Evolutionary conservation across 2,329 filamentous ascomycete species (phyloP).

Genomic region (Madurella fahalii): DNA sequence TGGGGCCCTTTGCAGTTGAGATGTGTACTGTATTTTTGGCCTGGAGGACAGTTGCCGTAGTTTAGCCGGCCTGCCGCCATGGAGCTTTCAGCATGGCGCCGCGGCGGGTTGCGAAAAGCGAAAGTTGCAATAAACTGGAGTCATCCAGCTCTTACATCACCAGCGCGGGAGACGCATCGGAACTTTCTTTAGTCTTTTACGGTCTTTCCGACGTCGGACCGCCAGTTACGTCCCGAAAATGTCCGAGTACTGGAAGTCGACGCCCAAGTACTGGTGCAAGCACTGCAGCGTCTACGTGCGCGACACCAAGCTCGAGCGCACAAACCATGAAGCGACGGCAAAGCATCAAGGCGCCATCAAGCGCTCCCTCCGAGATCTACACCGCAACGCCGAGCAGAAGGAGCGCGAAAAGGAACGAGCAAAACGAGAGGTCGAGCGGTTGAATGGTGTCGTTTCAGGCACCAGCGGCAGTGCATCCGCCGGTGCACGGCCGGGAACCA

Average conservation of each 20-base stretch:
- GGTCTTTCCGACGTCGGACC: too few species aligned
- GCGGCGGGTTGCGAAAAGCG: too few species aligned
- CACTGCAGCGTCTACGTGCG: constrained; percentile 87
- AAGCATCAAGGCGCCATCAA: constrained; percentile 84
- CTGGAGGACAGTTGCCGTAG: background rate
- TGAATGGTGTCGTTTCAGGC: constrained; percentile 70
- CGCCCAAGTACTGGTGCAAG: constrained; percentile 97
- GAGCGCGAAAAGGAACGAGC: constrained; percentile 78
- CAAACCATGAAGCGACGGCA: constrained; percentile 82
- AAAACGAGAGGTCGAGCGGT: constrained; percentile 76
- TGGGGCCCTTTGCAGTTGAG: too few species aligned
- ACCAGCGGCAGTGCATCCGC: background rate
- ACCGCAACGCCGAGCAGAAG: constrained; percentile 76
- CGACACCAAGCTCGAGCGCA: constrained; percentile 85
- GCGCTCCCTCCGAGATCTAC: constrained; percentile 82
- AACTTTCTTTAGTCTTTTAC: too few species aligned
- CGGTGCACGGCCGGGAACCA: background rate
- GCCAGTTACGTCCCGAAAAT: constrained; percentile 43
- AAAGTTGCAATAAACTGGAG: too few species aligned
- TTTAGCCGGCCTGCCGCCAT: constrained; percentile 1
- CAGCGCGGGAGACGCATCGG: too few species aligned
- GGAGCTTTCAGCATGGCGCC: background rate
- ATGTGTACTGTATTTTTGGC: too few species aligned
- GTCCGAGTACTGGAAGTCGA: constrained; percentile 99
- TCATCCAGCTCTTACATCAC: too few species aligned